phyloP scores from a whole-genome alignment of 2,329 filamentous ascomycete genomes.

The Neospermospora avenae region DNA sequence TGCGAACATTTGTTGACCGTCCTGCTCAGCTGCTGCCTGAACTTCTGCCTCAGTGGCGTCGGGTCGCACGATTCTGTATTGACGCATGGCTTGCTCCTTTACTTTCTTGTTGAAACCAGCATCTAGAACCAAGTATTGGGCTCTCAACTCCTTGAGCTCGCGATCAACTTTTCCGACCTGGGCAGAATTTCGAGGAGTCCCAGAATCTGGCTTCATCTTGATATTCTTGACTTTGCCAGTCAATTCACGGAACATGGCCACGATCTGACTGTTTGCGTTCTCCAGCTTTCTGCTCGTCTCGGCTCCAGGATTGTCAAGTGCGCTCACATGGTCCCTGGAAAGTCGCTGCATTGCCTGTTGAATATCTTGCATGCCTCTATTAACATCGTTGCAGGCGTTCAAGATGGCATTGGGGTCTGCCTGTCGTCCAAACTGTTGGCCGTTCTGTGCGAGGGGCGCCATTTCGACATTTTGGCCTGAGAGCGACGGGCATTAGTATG shows the following conservation, averaged over 20 bases:
- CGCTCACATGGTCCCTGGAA: slow-evolving; percentile 53
- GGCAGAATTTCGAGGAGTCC: slow-evolving; percentile 67
- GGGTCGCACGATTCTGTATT: slow-evolving; percentile 85
- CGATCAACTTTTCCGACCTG: slow-evolving; percentile 82
- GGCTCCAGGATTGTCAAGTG: slow-evolving; percentile 68
- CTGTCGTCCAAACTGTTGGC: slow-evolving; percentile 44
- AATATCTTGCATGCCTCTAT: slow-evolving; percentile 71
- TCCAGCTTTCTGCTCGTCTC: slow-evolving; percentile 69
- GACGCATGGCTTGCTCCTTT: slow-evolving; percentile 79
- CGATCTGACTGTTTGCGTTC: slow-evolving; percentile 71
- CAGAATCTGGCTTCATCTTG: slow-evolving; percentile 77
- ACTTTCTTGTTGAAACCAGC: slow-evolving; percentile 75
- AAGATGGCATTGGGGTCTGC: slow-evolving; percentile 73
- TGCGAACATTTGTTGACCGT: slow-evolving; percentile 74
- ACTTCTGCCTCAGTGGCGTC: slow-evolving; percentile 79
- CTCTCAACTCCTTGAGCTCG: slow-evolving; percentile 75
- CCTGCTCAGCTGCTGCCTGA: slow-evolving; percentile 69
- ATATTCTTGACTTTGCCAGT: slow-evolving; percentile 76
- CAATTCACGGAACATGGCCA: slow-evolving; percentile 76
- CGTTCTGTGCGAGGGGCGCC: slow-evolving; percentile 51
- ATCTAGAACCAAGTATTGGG: slow-evolving; percentile 78
- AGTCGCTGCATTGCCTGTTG: slow-evolving; percentile 70
- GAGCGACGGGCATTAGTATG: not conserved
- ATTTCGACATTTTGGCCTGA: slow-evolving; percentile 58
- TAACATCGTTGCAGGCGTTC: slow-evolving; percentile 80